Conservation (phyloP, 2,329 filamentous ascomycete genomes). For the Sclerotinia subarctica region DNA sequence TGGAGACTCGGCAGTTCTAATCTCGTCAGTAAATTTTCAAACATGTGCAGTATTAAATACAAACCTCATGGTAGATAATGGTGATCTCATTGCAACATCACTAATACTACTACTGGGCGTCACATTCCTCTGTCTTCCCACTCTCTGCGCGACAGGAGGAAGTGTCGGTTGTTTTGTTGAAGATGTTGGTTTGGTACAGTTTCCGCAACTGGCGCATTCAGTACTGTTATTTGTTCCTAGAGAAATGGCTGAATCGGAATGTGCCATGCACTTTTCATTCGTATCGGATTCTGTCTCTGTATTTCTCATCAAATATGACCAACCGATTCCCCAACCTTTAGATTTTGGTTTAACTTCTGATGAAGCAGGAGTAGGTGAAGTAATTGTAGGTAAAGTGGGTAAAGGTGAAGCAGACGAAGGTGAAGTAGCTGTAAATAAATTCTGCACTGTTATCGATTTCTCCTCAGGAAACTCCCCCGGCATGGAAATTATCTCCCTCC, state of each 20-base stretch:
- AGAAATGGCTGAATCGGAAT: slow-evolving; percentile 31
- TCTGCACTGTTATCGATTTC: slow-evolving; percentile 21
- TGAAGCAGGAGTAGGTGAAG: background rate
- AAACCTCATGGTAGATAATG: slow-evolving; percentile 33
- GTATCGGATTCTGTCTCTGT: slow-evolving; percentile 2
- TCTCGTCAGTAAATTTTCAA: slow-evolving; percentile 14
- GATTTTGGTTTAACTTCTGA: slow-evolving; percentile 6
- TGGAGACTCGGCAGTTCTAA: slow-evolving; percentile 31
- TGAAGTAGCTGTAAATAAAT: slow-evolving; percentile 1
- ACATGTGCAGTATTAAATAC: background rate
- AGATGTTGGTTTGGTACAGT: slow-evolving; percentile 22
- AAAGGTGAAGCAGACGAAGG: background rate
- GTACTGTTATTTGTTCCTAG: slow-evolving; percentile 25
- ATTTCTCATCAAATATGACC: slow-evolving; percentile 27
- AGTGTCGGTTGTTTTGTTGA: slow-evolving; percentile 19
- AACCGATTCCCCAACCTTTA: slow-evolving; percentile 28
- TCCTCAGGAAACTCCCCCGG: slow-evolving; percentile 19
- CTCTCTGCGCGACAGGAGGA: slow-evolving; percentile 21
- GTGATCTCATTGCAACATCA: slow-evolving; percentile 31
- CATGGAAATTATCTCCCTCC: slow-evolving; percentile 10
- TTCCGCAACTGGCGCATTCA: slow-evolving; percentile 14
- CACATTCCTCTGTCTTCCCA: slow-evolving; percentile 23
- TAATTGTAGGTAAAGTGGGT: too few relatives aligned
- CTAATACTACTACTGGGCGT: slow-evolving; percentile 36
- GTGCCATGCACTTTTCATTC: slow-evolving; percentile 18